These are phyloP conservation scores for Marvania coccoides DNA, from an alignment of 139 green algal genomes.

Conservation along the genomic window DNA sequence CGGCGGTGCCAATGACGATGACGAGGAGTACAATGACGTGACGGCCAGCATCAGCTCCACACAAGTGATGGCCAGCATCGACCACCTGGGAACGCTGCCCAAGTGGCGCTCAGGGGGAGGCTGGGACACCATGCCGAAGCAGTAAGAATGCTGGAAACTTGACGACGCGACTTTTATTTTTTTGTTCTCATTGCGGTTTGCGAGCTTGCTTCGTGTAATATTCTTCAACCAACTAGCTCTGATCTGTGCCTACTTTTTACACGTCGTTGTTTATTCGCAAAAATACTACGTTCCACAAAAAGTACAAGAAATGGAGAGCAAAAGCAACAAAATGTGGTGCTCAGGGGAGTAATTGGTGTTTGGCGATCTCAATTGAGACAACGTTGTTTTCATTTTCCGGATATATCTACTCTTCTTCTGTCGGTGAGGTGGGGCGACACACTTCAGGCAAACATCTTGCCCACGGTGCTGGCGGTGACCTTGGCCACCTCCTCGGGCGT, in stretches of 20 bases:
- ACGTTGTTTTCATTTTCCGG: too few species aligned
- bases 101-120: not conserved
- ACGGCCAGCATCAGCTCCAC: not conserved
- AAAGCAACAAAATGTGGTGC: not conserved
- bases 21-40: not conserved
- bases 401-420: not conserved
- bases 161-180: not conserved
- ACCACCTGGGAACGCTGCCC: not conserved
- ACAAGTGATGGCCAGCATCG: not conserved
- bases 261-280: not conserved
- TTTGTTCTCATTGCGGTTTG: not conserved
- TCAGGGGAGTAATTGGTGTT: too few species aligned
- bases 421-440: too few species aligned
- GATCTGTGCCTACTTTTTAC: not conserved
- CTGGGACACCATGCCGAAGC: not conserved
- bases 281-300: not conserved
- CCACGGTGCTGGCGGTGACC: not conserved
- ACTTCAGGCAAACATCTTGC: not conserved
- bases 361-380: too few species aligned
- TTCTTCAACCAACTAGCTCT: not conserved
- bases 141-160: too few species aligned
- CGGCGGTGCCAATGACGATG: not conserved
- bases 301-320: not conserved
- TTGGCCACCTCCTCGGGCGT: constrained; percentile 3
- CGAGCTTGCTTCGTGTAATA: not conserved